Conservation (phyloP, 345 rosid species). For the Carallia pectinifolia region DNA sequence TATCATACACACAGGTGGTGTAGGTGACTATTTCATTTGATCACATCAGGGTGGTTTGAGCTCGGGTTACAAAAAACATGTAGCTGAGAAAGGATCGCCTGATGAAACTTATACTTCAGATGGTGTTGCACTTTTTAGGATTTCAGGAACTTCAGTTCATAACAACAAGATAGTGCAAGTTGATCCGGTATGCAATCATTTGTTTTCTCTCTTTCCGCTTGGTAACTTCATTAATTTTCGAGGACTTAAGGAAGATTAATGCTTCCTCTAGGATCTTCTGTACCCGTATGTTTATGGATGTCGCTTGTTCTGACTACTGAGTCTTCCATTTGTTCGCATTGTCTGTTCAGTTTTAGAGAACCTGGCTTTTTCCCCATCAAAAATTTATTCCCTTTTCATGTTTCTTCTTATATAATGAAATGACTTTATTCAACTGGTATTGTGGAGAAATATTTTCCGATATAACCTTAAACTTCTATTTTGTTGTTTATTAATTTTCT, state of each 20-base stretch:
- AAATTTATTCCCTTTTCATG: too few species aligned
- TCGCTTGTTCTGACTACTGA: too few species aligned
- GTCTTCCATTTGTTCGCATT: too few species aligned
- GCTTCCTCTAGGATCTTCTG: background rate
- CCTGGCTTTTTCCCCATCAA: too few species aligned
- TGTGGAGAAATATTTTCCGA: too few species aligned
- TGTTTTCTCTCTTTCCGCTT: slow-evolving; percentile 12
- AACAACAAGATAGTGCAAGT: slow-evolving; percentile 80
- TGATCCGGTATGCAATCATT: slow-evolving; percentile 55
- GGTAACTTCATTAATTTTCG: slow-evolving; percentile 4
- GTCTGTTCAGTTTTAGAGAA: too few species aligned
- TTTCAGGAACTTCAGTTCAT: slow-evolving; percentile 76
- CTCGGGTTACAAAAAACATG: slow-evolving; percentile 72
- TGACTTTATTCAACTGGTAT: too few species aligned
- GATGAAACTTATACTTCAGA: slow-evolving; percentile 78
- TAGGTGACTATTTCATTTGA: slow-evolving; percentile 16
- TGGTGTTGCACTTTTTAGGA: slow-evolving; percentile 70
- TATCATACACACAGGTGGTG: background rate
- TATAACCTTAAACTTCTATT: too few species aligned
- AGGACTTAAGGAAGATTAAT: background rate
- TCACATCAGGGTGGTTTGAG: slow-evolving; percentile 84
- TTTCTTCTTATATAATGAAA: too few species aligned
- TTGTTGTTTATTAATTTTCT: too few species aligned
- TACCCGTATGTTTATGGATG: too few species aligned
- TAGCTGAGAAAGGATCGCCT: slow-evolving; percentile 60